Conservation (phyloP, 164 flowering plant species). For the Vitis rotundifolia region DNA sequence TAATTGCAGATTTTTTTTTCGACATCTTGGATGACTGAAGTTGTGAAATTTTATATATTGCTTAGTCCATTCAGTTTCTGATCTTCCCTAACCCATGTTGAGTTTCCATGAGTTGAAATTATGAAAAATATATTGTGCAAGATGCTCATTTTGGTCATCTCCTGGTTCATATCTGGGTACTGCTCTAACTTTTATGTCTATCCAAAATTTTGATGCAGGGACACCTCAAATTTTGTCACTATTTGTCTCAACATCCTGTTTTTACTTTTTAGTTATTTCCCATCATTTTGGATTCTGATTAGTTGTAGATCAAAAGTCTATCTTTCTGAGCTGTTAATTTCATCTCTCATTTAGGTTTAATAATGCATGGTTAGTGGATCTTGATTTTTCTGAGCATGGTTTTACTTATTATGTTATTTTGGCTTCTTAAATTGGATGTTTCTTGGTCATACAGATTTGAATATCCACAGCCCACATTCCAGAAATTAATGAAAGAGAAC, state of each 20-base stretch:
- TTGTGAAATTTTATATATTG: too few species aligned
- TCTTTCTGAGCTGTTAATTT: neutral
- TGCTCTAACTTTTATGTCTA: neutral
- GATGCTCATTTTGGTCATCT: neutral
- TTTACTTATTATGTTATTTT: neutral
- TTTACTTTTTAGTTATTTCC: neutral
- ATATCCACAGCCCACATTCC: conserved; percentile 98
- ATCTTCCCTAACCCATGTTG: too few species aligned
- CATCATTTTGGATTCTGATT: neutral
- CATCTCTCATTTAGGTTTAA: neutral
- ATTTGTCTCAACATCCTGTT: too few species aligned
- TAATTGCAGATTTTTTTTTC: too few species aligned
- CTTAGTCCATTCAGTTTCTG: too few species aligned
- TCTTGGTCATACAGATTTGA: conserved; percentile 62
- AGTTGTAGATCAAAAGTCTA: neutral
- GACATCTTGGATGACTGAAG: too few species aligned
- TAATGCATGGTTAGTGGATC: neutral
- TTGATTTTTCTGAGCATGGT: neutral
- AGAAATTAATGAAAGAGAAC: conserved; percentile 93
- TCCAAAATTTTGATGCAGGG: neutral
- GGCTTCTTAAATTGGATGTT: neutral
- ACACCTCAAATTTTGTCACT: neutral
- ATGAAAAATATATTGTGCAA: neutral
- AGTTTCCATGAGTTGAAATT: too few species aligned
- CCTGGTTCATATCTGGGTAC: neutral